Evolutionary conservation across 345 rosid species (phyloP).

Genomic region (Rhizophora apiculata): DNA sequence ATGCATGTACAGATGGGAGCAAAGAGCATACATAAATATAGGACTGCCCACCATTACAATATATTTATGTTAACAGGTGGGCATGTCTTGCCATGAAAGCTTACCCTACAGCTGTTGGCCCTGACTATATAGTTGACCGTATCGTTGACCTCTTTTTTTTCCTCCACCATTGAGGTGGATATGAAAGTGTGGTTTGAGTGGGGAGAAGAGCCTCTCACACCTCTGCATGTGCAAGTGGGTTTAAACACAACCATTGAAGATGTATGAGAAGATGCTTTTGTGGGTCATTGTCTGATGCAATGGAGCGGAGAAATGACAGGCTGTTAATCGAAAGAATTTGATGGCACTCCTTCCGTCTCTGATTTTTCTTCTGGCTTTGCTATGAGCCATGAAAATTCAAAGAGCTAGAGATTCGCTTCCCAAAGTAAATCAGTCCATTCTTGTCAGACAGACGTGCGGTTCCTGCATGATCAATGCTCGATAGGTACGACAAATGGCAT

Average conservation of each 20-base stretch:
- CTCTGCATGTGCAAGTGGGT: not conserved
- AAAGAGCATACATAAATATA: too few relatives aligned
- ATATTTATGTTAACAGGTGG: not conserved
- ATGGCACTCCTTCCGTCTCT: not conserved
- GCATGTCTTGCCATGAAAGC: not conserved
- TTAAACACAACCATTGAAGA: not conserved
- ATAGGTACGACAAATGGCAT: too few relatives aligned
- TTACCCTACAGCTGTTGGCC: not conserved
- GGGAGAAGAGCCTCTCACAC: not conserved
- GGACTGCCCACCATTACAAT: too few relatives aligned
- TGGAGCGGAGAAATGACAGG: not conserved
- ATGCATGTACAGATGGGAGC: too few relatives aligned
- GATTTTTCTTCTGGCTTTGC: too few relatives aligned
- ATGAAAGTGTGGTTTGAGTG: conserved; percentile 6
- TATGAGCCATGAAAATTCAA: too few relatives aligned
- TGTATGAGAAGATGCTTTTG: not conserved
- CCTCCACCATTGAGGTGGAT: conserved; percentile 23
- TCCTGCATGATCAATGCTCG: too few relatives aligned
- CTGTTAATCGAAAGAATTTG: not conserved
- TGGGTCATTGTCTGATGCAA: not conserved
- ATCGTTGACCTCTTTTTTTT: conserved; percentile 15
- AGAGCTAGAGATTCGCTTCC: too few relatives aligned
- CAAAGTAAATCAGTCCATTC: too few relatives aligned
- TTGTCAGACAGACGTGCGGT: too few relatives aligned
- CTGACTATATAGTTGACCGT: conserved; percentile 7